Base-by-base conservation (phyloP, 2,329 filamentous ascomycete genomes). In the Xylariales sp. region DNA sequence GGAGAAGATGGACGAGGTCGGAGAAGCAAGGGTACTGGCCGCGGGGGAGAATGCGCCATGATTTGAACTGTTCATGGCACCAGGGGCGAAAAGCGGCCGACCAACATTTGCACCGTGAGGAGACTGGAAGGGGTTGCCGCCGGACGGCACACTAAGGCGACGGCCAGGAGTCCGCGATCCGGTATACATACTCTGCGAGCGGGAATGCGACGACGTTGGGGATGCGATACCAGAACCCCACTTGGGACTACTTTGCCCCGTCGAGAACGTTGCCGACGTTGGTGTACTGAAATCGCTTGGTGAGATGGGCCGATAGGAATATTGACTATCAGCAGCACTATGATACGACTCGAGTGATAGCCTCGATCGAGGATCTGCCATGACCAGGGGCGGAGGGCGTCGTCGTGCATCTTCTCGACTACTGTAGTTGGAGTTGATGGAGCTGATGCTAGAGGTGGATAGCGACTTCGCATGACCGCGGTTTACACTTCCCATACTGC, bases 401-500 rank as follows among this genome's bases (percentile, higher is more conserved):
- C 85, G 31, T 37, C 88, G 78, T 28, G 75, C 63, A 43, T 88
- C 85, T 32, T 81, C 79, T 16, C 74, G 69, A n/a, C 76, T 67
- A 48, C 76, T 82, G 45, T 84, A 84, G 36, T 72, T 82, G 1
- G 84, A 86, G 18, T 76, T 66, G 3, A 79, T 82, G 1, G 88
- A 91, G 19, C 66, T 66, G 10, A 96, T 88, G 61, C 88, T 95
- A 1, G 90, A 95, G 2, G 88, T 81, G 0, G 90, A 96, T 3
- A 95, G 68, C 2, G 78, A 80, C 60, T 95, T 95, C 52, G 84
- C 86, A 61, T 96, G 90, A 1, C 89, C 88, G 44, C 89, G 76
- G 45, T 74, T 76, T 22, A 86, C 83, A 5, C 81, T 77, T 14
- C 79, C 77, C 47, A 83, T 75, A 54, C 85, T 91, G 19, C 86